Evolutionary conservation across 768 basidiomycete genomes (phyloP).

Genomic region (Cubamyces lactineus): DNA sequence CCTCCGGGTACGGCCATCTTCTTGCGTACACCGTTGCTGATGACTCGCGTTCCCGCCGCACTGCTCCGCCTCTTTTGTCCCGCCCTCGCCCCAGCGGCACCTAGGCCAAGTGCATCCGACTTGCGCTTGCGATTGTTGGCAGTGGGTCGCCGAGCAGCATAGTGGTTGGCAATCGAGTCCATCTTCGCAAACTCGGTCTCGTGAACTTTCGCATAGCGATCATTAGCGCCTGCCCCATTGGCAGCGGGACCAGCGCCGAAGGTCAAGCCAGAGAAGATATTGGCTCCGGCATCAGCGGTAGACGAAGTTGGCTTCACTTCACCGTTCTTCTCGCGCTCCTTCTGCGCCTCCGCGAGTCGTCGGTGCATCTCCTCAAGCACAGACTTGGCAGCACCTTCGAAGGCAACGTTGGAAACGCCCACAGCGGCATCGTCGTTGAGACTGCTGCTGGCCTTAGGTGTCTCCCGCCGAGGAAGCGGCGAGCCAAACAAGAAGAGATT

Average conservation of each 20-base stretch:
- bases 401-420: constrained; percentile 62
- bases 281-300: background rate
- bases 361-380: constrained; percentile 85
- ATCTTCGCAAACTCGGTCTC: constrained; percentile 71
- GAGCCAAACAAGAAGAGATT: constrained; percentile 80
- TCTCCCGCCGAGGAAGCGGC: constrained; percentile 59
- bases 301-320: constrained; percentile 22
- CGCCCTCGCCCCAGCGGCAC: constrained; percentile 15
- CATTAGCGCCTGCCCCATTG: constrained; percentile 15
- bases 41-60: constrained; percentile 46
- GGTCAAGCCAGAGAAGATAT: constrained; percentile 2
- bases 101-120: constrained; percentile 54
- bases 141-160: constrained; percentile 45
- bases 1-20: constrained; percentile 54
- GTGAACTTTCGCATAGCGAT: constrained; percentile 61
- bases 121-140: constrained; percentile 44
- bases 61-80: constrained; percentile 33
- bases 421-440: background rate
- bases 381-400: constrained; percentile 64
- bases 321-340: constrained; percentile 51
- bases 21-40: constrained; percentile 49
- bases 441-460: background rate
- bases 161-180: constrained; percentile 69
- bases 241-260: constrained; percentile 1
- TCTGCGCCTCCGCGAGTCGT: constrained; percentile 54